Evolutionary conservation across 345 rosid genomes (phyloP).

Genomic region (Citrus sinensis): DVS_A1.0 CM039165.1:38529001-38529500

Average conservation of each 20-base stretch:
- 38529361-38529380: constrained; percentile 97
- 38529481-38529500: constrained; percentile 96
- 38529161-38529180: constrained; percentile 79
- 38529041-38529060: constrained; percentile 76
- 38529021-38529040: constrained; percentile 78
- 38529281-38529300: constrained; percentile 94
- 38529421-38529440: constrained; percentile 93
- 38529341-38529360: constrained; percentile 76
- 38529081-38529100: constrained; percentile 65
- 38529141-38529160: constrained; percentile 76
- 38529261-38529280: constrained; percentile 99
- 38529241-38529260: constrained; percentile 98
- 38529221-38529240: constrained; percentile 69
- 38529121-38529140: constrained; percentile 84
- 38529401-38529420: constrained; percentile 92
- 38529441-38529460: constrained; percentile 92
- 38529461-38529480: constrained; percentile 58
- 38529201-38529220: constrained; percentile 93
- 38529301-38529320: constrained; percentile 69
- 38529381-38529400: constrained; percentile 99
- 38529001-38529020: constrained; percentile 36
- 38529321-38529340: constrained; percentile 90
- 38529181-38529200: constrained; percentile 92
- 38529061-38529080: constrained; percentile 83
- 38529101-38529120: constrained; percentile 77